A percentile compares a stretch with the other conserved stretches of the same genome.
These are phyloP conservation scores for Neospora caninum DNA, from an alignment of 169 alveolate genomes.

Conservation along the genomic window DNA sequence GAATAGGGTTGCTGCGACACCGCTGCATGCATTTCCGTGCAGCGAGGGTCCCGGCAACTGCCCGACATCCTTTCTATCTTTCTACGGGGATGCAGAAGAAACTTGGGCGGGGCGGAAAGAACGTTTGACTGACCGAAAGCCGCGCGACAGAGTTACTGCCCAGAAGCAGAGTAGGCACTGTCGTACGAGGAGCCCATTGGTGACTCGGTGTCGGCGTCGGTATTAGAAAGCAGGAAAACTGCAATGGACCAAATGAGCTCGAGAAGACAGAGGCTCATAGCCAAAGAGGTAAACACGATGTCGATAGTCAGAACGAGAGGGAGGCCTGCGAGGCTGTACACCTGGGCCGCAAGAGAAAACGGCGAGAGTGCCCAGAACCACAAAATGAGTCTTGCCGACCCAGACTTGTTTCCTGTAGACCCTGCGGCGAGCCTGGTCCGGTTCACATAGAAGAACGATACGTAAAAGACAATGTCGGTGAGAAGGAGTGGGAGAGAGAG, in stretches of 20 bases:
- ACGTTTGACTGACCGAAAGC: too few relatives aligned
- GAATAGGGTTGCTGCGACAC: too few relatives aligned
- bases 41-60: too few relatives aligned
- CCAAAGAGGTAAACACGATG: neutral
- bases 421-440: constrained; percentile 26
- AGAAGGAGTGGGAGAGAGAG: neutral
- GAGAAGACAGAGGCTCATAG: neutral
- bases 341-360: neutral
- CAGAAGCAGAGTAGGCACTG: too few relatives aligned
- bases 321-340: neutral
- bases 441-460: neutral
- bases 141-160: too few relatives aligned
- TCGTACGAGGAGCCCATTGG: too few relatives aligned
- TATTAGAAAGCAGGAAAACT: neutral
- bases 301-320: neutral
- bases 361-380: constrained; percentile 35
- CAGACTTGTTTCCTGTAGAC: neutral
- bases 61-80: too few relatives aligned
- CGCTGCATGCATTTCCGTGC: too few relatives aligned
- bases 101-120: too few relatives aligned
- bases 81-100: too few relatives aligned
- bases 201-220: neutral
- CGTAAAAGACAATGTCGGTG: neutral
- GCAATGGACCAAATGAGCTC: constrained; percentile 18
- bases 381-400: neutral